phyloP scores from a whole-genome alignment of 805 yeast species.

The Candida sonorensis region DNA sequence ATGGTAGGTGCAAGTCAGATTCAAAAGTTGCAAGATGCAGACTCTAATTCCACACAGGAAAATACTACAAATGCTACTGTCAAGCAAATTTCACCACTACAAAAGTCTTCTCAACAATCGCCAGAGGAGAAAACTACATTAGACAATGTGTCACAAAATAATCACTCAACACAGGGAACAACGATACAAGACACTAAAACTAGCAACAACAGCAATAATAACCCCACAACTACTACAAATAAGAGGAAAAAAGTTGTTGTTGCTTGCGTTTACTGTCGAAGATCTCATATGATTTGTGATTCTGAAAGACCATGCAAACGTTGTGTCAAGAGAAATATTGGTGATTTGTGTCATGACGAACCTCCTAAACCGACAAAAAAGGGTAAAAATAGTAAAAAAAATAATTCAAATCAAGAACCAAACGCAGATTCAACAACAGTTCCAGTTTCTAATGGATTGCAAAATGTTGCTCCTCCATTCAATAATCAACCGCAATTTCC shows the following conservation, averaged over 20 bases:
- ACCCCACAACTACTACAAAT: background rate
- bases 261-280: slow-evolving; percentile 87
- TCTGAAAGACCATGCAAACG: slow-evolving; percentile 69
- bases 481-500: slow-evolving; percentile 1
- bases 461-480: slow-evolving; percentile 2
- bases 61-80: too few relatives aligned
- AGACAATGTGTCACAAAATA: too few relatives aligned
- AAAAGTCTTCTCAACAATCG: too few relatives aligned
- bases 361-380: slow-evolving; percentile 37
- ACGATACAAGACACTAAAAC: too few relatives aligned
- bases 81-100: too few relatives aligned
- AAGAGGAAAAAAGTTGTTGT: slow-evolving; percentile 45
- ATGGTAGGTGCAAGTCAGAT: too few relatives aligned
- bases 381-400: slow-evolving; percentile 11
- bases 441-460: slow-evolving; percentile 5
- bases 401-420: slow-evolving; percentile 1
- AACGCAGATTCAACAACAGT: slow-evolving; percentile 1
- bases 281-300: slow-evolving; percentile 94
- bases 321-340: slow-evolving; percentile 81
- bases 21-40: too few relatives aligned
- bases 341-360: slow-evolving; percentile 80
- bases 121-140: too few relatives aligned
- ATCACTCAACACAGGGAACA: too few relatives aligned
- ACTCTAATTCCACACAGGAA: too few relatives aligned
- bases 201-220: too few relatives aligned